Evolutionary conservation across 441 rosid genomes (phyloP).

Genomic region (Geranium incanum): DNA sequence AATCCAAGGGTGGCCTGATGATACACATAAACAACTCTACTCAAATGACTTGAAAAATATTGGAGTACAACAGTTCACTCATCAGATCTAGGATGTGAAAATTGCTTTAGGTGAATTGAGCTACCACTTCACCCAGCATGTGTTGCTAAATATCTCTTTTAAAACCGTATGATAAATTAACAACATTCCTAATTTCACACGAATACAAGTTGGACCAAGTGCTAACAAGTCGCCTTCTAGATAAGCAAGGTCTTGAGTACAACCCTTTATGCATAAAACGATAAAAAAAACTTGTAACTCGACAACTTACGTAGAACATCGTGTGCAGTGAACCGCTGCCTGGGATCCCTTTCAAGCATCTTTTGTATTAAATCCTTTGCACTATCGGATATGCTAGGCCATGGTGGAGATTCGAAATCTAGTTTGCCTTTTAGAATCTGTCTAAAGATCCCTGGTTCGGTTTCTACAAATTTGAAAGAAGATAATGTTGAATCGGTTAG

Average conservation of each 20-base stretch:
- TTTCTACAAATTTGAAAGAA: conserved; percentile 41
- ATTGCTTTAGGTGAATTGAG: no score
- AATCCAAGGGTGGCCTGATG: conserved; percentile 96
- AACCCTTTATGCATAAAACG: neutral
- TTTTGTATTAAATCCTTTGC: conserved; percentile 80
- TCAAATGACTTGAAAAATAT: conserved; percentile 9
- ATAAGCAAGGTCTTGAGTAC: no score
- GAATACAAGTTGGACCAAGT: no score
- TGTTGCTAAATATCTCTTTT: no score
- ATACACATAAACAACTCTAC: conserved; percentile 7
- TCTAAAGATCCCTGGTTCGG: conserved; percentile 93
- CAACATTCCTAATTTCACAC: no score
- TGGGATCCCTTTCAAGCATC: conserved; percentile 84
- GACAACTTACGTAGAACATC: conserved; percentile 72
- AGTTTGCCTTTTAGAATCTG: conserved; percentile 88
- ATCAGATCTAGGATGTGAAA: neutral
- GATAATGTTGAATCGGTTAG: neutral
- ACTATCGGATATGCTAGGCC: conserved; percentile 79
- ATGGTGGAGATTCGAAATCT: conserved; percentile 81
- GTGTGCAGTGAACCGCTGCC: conserved; percentile 70
- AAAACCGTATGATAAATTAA: no score
- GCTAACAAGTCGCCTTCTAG: no score
- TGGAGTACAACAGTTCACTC: neutral
- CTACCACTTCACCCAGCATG: no score
- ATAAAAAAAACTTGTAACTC: neutral